Percentiles rank a stretch among this genome's conserved stretches.
Evolutionary conservation across 1,139 yeast genomes (phyloP).

Genomic region (Hyphopichia buzzinii): DNA sequence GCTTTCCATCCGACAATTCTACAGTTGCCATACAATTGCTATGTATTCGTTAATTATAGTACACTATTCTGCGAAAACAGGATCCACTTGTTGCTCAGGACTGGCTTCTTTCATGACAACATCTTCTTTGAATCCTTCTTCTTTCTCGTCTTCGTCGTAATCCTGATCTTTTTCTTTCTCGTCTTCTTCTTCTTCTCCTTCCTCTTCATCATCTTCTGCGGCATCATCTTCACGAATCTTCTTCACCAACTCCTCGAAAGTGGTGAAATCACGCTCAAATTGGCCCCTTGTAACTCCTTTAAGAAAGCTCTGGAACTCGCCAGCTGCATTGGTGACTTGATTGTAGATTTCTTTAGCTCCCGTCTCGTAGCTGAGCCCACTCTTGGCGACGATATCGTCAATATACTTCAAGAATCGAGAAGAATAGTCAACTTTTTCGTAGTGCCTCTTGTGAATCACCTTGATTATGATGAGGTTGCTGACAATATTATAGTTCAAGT

Average conservation of each 20-base stretch:
- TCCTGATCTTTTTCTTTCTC: neutral
- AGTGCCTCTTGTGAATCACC: conserved; percentile 23
- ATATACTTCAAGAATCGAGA: conserved; percentile 12
- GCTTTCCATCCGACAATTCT: no score
- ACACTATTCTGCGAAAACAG: neutral
- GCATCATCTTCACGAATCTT: neutral
- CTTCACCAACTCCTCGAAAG: neutral
- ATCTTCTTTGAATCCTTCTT: neutral
- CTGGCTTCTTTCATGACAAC: neutral
- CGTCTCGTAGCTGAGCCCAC: conserved; percentile 14
- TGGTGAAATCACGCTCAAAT: conserved; percentile 2
- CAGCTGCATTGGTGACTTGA: neutral
- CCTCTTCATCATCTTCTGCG: neutral
- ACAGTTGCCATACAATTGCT: no score
- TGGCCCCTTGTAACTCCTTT: neutral
- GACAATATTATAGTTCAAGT: conserved; percentile 24
- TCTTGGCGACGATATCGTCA: conserved; percentile 14
- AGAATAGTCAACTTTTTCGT: conserved; percentile 7
- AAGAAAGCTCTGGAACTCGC: neutral
- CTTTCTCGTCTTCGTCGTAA: conserved; percentile 2
- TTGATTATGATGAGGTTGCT: conserved; percentile 28
- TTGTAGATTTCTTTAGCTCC: conserved; percentile 13
- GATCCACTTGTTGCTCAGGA: conserved; percentile 3
- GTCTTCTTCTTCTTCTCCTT: conserved; percentile 1
- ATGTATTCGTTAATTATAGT: no score